phyloP scores from a whole-genome alignment of 208 protist genomes.

The Crithidia expoeki region DNA sequence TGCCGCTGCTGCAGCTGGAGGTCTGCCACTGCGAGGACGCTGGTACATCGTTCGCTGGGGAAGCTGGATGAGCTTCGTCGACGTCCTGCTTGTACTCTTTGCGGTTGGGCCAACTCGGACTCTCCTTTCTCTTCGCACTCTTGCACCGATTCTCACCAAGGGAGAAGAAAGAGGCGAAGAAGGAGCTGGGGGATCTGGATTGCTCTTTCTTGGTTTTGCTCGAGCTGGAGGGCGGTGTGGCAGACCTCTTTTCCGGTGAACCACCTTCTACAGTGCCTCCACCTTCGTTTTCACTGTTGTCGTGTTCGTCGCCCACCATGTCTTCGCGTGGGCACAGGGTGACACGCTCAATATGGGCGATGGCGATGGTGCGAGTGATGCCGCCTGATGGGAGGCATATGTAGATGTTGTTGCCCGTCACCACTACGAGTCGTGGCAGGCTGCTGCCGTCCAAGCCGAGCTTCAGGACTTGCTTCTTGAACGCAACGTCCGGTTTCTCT shows the following conservation, averaged over 20 bases:
- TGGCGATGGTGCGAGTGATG: conserved; percentile 48
- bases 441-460: conserved; percentile 54
- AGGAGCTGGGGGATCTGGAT: neutral
- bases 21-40: neutral
- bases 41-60: neutral
- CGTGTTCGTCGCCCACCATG: conserved; percentile 14
- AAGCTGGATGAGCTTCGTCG: conserved; percentile 11
- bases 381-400: conserved; percentile 51
- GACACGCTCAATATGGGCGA: conserved; percentile 36
- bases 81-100: conserved; percentile 14
- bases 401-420: conserved; percentile 41
- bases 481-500: conserved; percentile 5
- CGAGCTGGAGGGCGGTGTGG: neutral
- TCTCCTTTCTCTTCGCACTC: neutral
- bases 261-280: neutral
- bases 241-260: neutral
- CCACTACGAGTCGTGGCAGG: conserved; percentile 39
- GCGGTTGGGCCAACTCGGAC: neutral
- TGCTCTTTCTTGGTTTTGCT: neutral
- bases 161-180: conserved; percentile 19
- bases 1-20: neutral
- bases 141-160: neutral
- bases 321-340: conserved; percentile 30
- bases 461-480: conserved; percentile 44
- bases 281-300: neutral